Evolutionary conservation across 1,284 basidiomycete species (phyloP), one percentile per base, ranked within the genome.

Genomic region (Coriolopsis trogii): DNA sequence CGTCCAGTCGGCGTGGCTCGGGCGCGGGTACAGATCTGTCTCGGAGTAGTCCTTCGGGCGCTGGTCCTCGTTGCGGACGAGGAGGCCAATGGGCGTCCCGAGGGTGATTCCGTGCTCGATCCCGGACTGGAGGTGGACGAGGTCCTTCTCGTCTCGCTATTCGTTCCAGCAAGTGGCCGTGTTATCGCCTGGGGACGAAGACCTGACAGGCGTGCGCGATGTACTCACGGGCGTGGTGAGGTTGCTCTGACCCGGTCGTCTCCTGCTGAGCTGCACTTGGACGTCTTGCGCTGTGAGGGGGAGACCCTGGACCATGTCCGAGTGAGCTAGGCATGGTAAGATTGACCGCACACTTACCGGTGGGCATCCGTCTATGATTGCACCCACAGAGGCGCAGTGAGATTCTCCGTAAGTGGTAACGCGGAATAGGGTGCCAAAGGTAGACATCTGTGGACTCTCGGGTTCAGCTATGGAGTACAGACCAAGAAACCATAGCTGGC

Each of bases 371-470:
- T 98, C 97, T 66, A 99, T 88, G 73, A 99, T 98, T 54, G 93
- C 94, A 29, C 97, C 97, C 30, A 99, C 96, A 3, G 93, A 96
- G 52, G 92, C 85, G 72, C 97, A 98, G 70, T 99, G 97, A 55
- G 91, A 94, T 78, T 99, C 97, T 60, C 97, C 97, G 69, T 92
- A 99, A 56, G 97, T 99, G 53, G 95, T 95, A 34, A 99, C 96
- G 46, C 94, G 85, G 78, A 93, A 99, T 42, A 91, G 74, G 18
- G 78, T 82, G 38, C 96, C 97, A 70, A 93, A 98, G 39, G 94
- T 91, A 30, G 94, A 97, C 96, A 98, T 98, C 56, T 53, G n/a
- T n/a, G n/a, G n/a, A n/a, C n/a, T n/a, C n/a, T n/a, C n/a, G n/a
- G n/a, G n/a, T n/a, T n/a, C n/a, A n/a, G n/a, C n/a, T n/a, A n/a